Evolutionary conservation across 305 asterid species (phyloP).

Genomic region (Petunia hybrid): DNA sequence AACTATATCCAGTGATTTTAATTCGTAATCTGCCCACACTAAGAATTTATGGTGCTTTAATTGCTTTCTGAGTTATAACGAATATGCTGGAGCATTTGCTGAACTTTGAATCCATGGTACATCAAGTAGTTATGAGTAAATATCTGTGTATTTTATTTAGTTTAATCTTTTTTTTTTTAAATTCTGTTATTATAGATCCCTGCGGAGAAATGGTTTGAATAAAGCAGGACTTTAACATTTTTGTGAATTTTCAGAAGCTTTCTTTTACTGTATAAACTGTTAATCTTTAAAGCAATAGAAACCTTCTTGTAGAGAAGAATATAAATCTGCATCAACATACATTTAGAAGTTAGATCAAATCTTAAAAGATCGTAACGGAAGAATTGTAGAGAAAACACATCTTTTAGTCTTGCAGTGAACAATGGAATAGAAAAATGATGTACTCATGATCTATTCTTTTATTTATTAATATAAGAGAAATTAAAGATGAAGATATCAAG

Average conservation of each 20-base stretch:
- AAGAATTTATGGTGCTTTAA: not conserved
- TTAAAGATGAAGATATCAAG: conserved; percentile 19
- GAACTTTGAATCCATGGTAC: conserved; percentile 5
- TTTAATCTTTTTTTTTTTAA: not conserved
- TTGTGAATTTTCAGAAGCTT: conserved; percentile 81
- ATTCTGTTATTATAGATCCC: too few relatives aligned
- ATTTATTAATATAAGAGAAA: not conserved
- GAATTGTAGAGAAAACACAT: too few relatives aligned
- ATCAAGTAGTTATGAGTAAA: not conserved
- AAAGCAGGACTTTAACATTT: conserved; percentile 79
- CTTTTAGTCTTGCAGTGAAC: too few relatives aligned
- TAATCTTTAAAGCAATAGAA: conserved; percentile 82
- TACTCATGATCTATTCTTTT: not conserved
- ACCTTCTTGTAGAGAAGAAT: conserved; percentile 96
- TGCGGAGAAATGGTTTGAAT: conserved; percentile 80
- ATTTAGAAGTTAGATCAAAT: not conserved
- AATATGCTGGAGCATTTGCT: conserved; percentile 10
- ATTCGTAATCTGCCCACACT: conserved; percentile 7
- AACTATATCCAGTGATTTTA: conserved; percentile 13
- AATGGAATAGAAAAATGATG: too few relatives aligned
- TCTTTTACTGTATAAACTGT: conserved; percentile 78
- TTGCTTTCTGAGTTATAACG: conserved; percentile 4
- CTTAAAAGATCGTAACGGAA: too few relatives aligned
- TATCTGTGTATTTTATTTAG: not conserved
- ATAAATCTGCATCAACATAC: conserved; percentile 79